These are phyloP conservation scores for Coemansia sp. DNA, from an alignment of 371 early-diverging fungal species.

Conservation along the genomic window DNA sequence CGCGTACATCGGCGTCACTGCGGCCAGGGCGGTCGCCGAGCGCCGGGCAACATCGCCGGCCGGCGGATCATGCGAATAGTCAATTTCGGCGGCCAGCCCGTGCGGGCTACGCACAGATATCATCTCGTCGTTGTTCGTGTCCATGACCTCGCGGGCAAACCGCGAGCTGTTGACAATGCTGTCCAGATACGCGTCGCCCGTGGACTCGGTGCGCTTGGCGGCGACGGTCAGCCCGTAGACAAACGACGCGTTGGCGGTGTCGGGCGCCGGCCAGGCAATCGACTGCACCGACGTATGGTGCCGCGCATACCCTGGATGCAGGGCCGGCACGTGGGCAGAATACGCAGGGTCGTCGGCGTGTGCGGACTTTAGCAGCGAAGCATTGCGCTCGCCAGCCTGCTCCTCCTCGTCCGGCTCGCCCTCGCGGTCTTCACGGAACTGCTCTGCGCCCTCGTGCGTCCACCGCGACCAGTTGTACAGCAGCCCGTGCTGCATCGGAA, in stretches of 20 bases:
- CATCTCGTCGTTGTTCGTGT: constrained; percentile 13
- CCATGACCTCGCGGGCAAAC: constrained; percentile 39
- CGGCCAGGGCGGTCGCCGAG: constrained; percentile 1
- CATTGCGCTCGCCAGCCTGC: neutral
- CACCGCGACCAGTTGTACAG: constrained; percentile 42
- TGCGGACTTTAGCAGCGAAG: neutral
- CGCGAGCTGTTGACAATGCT: constrained; percentile 46
- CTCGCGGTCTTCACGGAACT: neutral
- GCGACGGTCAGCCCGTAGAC: constrained; percentile 30
- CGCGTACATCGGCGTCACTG: neutral
- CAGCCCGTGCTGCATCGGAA: constrained; percentile 34
- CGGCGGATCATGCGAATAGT: neutral
- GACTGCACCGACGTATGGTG: constrained; percentile 12
- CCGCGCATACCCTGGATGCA: too few species aligned
- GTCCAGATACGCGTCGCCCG: constrained; percentile 39
- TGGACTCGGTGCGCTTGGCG: constrained; percentile 13
- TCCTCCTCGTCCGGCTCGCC: neutral
- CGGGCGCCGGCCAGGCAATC: constrained; percentile 21
- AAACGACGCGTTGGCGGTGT: constrained; percentile 28
- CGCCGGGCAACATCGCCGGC: neutral
- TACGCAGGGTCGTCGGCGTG: constrained; percentile 3
- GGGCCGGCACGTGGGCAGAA: neutral
- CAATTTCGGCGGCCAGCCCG: constrained; percentile 2
- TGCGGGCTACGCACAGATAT: constrained; percentile 29
- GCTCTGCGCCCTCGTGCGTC: constrained; percentile 14